Conservation (phyloP, 345 rosid species). For the Syzygium aqueum region DNA sequence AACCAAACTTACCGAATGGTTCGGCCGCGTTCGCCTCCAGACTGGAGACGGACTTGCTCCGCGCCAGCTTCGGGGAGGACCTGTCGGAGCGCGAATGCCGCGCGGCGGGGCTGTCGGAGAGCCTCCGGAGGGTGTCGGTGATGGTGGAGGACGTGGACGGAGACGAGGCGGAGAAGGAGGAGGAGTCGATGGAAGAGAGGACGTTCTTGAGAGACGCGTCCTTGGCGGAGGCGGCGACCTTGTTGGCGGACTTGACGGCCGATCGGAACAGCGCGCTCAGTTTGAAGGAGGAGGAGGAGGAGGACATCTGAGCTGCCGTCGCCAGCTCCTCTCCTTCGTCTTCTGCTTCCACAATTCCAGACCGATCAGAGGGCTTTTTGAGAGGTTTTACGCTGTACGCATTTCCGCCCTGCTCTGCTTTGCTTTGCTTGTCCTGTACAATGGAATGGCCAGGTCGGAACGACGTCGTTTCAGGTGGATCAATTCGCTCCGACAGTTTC, state of each 20-base stretch:
- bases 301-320: conserved; percentile 11
- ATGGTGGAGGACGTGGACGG: background rate
- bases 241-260: background rate
- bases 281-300: conserved; percentile 8
- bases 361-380: background rate
- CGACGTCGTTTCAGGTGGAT: background rate
- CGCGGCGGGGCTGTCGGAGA: background rate
- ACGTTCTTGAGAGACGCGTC: background rate
- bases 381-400: background rate
- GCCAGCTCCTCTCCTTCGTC: background rate
- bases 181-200: background rate
- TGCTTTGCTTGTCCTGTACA: no score
- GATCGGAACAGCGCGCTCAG: conserved; percentile 17
- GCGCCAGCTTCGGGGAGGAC: background rate
- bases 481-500: background rate
- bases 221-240: background rate
- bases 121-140: background rate
- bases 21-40: conserved; percentile 2
- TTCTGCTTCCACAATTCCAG: background rate
- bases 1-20: conserved; percentile 9
- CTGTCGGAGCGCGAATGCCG: background rate
- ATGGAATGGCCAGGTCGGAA: background rate
- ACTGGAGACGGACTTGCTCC: background rate
- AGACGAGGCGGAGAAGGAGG: background rate
- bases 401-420: background rate